Base-by-base conservation (phyloP, 1,284 basidiomycete species). In the Apiotrichum gracile region DNA sequence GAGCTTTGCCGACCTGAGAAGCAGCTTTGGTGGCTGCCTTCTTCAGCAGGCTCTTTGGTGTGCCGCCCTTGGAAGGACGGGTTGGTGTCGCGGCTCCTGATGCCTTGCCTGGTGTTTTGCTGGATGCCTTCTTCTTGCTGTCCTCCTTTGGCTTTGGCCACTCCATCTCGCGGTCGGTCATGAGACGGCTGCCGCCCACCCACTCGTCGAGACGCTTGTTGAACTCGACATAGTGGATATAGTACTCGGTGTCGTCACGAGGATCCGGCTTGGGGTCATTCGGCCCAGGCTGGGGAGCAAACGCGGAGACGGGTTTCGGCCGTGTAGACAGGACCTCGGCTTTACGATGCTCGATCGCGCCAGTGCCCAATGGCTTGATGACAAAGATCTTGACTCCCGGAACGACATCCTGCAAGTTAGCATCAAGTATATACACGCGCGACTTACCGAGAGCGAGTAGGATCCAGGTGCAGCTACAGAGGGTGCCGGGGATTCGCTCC, bases 141-240 rank as follows among this genome's bases (percentile, higher is more conserved):
- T 65, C 67, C 46, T 71, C 70, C 25, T 72, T 70, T 0, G 65
- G 40, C 57, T 70, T 67, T 2, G 96, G 96, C 92, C 91, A 97
- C 72, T 97, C 91, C 62, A 99, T 82, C 68, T 97, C 92, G 61
- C 87, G 82, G 55, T 80, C 82, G 27, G 93, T 80, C 44, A 97
- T 82, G 54, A 99, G 81, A 31, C 92, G 83, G 4, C 87, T 86
- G 17, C 88, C 90, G 25, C 85, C 79, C n/a, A 99, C 87, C 96
- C 96, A 99, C 61, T 97, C 96, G 74, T 99, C 96, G 47, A 98
- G 81, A 66, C 96, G 91, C 77, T 97, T 96, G 80, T 97, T 97
- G 81, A 96, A 97, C 64, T 90, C 85, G 67, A 94, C 89, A 85
- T 93, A 97, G 69, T 97, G 93, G 34, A 96, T 89, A 69, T 97